A percentile compares a stretch with the other conserved stretches of the same genome.
Evolutionary conservation across 2,329 filamentous ascomycete species (phyloP).

Genomic region (Claviceps maximensis): DNA sequence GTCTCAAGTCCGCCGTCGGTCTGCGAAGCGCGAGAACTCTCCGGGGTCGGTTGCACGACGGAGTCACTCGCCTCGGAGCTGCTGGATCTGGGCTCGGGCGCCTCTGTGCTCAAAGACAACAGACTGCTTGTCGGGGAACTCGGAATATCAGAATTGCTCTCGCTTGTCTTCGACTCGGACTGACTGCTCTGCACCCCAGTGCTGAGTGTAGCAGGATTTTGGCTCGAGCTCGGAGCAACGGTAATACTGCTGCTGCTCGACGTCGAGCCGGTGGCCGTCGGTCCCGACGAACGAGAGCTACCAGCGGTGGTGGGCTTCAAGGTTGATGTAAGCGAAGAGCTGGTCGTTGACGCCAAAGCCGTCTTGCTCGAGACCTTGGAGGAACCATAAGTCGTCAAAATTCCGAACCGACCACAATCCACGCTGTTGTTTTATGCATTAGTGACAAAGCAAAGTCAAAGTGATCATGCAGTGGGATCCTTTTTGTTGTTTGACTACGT

Average conservation of each 20-base stretch:
- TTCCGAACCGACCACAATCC: neutral
- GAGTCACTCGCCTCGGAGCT: neutral
- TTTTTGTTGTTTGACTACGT: neutral
- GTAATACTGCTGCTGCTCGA: no score
- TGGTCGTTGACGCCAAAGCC: neutral
- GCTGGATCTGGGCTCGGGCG: neutral
- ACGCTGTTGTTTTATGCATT: neutral
- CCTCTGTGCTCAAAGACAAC: neutral
- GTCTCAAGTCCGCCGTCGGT: neutral
- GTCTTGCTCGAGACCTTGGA: neutral
- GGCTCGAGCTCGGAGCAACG: no score
- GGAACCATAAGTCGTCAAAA: neutral
- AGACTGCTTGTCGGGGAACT: neutral
- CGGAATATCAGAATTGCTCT: neutral
- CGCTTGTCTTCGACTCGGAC: neutral
- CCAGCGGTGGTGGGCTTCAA: no score
- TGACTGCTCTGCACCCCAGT: no score
- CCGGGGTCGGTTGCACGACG: neutral
- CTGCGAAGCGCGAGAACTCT: neutral
- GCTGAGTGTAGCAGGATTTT: no score
- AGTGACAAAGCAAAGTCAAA: neutral
- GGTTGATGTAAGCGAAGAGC: neutral
- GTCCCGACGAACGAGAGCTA: neutral
- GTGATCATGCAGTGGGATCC: no score
- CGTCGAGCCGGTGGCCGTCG: neutral